Percentiles rank a stretch among this genome's conserved stretches.
These are phyloP conservation scores for Zygoascus ofunaensis DNA, from an alignment of 805 yeast genomes.

Conservation along the genomic window DNA sequence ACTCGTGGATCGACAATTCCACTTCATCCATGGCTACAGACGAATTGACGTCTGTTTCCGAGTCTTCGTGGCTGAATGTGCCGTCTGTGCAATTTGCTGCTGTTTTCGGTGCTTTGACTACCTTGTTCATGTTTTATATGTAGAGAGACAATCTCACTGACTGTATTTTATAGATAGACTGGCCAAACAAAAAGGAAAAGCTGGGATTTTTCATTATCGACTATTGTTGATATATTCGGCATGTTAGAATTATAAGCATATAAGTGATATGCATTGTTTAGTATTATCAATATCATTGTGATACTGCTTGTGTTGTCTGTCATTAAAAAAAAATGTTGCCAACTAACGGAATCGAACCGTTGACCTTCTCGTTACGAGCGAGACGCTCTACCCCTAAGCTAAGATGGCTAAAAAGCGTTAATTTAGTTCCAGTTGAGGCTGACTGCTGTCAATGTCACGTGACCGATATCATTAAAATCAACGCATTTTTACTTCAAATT, in stretches of 20 bases:
- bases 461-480: too few species aligned
- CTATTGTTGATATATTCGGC: too few species aligned
- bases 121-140: not conserved
- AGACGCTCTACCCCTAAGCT: constrained; percentile 8
- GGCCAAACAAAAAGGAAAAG: not conserved
- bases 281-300: too few species aligned
- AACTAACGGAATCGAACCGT: constrained; percentile 7
- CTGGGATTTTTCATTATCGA: too few species aligned
- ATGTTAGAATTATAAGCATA: too few species aligned
- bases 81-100: not conserved
- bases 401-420: constrained; percentile 1
- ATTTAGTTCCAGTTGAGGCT: too few species aligned
- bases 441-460: too few species aligned
- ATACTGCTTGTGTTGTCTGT: too few species aligned
- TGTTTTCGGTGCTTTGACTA: not conserved
- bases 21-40: not conserved
- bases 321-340: constrained; percentile 1
- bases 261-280: too few species aligned
- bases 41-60: not conserved
- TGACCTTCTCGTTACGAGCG: constrained; percentile 8
- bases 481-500: too few species aligned
- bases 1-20: constrained; percentile 9
- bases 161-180: not conserved
- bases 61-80: not conserved
- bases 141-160: not conserved